Evolutionary conservation across 1,284 basidiomycete species (phyloP).

Genomic region (Boletus sp.): DNA sequence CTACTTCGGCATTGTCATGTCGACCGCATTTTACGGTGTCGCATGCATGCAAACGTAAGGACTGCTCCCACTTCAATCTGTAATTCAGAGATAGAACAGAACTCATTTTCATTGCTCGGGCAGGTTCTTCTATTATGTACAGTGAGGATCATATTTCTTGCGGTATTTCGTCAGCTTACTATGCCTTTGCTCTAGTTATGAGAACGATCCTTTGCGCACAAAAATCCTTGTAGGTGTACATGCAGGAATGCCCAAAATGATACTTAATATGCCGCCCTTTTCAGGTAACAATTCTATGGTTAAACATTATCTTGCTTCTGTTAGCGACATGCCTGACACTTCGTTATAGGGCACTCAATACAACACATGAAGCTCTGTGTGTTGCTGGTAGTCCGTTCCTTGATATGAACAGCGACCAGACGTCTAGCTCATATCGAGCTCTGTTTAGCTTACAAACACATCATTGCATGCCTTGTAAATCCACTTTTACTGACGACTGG

Average conservation of each 20-base stretch:
- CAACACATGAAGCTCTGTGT: background rate
- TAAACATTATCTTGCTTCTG: background rate
- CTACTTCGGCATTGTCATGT: slow-evolving; percentile 2
- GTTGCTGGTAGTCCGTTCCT: background rate
- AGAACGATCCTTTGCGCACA: background rate
- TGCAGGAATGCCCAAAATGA: background rate
- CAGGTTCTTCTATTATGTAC: slow-evolving; percentile 18
- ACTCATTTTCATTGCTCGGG: background rate
- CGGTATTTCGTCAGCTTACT: background rate
- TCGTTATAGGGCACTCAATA: background rate
- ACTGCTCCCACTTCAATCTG: background rate
- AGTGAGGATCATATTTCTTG: background rate
- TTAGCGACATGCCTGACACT: background rate
- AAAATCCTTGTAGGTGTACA: slow-evolving; percentile 14
- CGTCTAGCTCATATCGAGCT: background rate
- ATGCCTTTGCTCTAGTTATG: slow-evolving; percentile 8
- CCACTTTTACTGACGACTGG: background rate
- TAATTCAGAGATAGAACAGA: background rate
- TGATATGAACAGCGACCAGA: background rate
- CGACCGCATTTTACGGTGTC: slow-evolving; percentile 15
- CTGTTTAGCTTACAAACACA: background rate
- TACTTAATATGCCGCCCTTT: background rate
- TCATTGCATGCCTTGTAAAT: background rate
- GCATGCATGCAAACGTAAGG: slow-evolving; percentile 19
- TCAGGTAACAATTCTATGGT: background rate